Evolutionary conservation across 345 rosid genomes (phyloP), one percentile per base, ranked within the genome.

Genomic region (Excoecaria cochinchinensis): DNA sequence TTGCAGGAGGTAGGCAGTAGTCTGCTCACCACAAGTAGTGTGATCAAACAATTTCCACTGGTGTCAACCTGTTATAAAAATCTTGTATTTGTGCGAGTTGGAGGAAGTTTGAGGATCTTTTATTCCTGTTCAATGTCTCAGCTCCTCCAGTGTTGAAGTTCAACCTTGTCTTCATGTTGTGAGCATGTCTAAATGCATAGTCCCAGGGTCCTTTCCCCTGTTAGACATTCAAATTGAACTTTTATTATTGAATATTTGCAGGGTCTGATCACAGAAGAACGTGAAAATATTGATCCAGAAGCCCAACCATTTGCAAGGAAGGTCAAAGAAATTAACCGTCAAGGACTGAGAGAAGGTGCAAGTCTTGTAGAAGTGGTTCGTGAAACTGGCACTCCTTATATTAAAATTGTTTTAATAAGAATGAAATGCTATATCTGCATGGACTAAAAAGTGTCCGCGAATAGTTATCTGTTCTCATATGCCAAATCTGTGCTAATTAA

Each of bases 201-300:
- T 65, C 61, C 22, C n/a, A 24, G 69, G 63, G 36, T 51, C 48
- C n/a, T 36, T 71, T 47, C 42, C 62, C 40, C 65, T 36, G 57
- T 72, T 22, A 38, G 69, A 68, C 31, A 24, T 74, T 74, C 52
- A 73, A 64, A 74, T 72, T 69, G 51, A 72, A 57, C 31, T 31
- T 71, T 60, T 1, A 21, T n/a, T 58, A 0, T 6, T 63, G 47
- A 63, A 17, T 38, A 38, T 38, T 38, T 5, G 47, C 81, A 95
- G 99, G 98, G 99, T 66, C 91, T 95, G 74, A 90, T 95, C 69
- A 92, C 99, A 0, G 97, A 95, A 71, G 94, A 86, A 12, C 97
- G 99, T 44, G 82, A 86, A 65, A 74, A 85, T 81, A 82, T 89
- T 78, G 99, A 91, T 83, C 89, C 88, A 71, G 93, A 91, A 59